phyloP scores from a whole-genome alignment of 2,329 filamentous ascomycete species.

The Neopestalotiopsis sp. region DNA sequence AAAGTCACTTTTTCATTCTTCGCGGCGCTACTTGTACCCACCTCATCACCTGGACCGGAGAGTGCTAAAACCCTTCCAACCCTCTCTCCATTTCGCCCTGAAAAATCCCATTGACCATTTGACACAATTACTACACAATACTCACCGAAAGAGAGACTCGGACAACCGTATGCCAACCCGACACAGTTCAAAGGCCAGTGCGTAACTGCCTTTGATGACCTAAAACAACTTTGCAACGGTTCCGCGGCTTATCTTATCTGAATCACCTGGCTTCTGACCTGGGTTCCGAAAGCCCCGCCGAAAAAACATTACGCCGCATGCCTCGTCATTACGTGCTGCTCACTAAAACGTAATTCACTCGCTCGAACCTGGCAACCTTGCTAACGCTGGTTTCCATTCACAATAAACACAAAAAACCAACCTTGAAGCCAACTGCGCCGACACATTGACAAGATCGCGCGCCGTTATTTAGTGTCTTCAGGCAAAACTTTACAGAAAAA shows the following conservation, averaged over 20 bases:
- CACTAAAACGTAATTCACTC: constrained; percentile 5
- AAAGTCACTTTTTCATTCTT: not conserved
- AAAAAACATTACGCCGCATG: not conserved
- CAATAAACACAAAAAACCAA: not conserved
- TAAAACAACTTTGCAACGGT: not conserved
- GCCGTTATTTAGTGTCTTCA: not conserved
- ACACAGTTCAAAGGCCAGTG: not conserved
- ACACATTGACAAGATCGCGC: not conserved
- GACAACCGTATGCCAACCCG: not conserved
- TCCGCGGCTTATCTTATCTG: constrained; percentile 11
- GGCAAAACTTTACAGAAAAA: not conserved
- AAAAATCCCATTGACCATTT: not conserved
- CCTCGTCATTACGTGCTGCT: constrained; percentile 1
- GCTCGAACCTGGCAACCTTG: constrained; percentile 4
- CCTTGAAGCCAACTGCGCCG: not conserved
- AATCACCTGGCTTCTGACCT: not conserved
- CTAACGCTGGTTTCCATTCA: not conserved
- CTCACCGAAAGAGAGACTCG: not conserved
- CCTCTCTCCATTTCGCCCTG: not conserved
- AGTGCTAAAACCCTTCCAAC: not conserved
- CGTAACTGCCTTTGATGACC: not conserved
- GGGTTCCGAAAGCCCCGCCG: not conserved
- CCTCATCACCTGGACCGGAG: not conserved
- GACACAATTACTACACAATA: not conserved
- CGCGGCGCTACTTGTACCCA: not conserved